Evolutionary conservation across 495 filamentous ascomycete species (phyloP).

Genomic region (Penicillium maclennaniae): DNA sequence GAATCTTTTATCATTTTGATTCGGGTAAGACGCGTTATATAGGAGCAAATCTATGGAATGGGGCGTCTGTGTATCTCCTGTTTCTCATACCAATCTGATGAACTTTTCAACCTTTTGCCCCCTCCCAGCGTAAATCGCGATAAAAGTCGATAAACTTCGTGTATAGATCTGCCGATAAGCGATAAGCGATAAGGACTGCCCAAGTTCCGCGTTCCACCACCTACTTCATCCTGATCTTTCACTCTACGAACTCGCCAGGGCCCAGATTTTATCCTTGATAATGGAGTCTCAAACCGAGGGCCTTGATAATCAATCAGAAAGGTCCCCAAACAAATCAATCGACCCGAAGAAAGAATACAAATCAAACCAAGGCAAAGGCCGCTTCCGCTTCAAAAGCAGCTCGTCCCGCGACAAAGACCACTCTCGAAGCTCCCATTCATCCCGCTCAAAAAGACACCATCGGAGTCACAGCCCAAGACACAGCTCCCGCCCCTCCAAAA

Average conservation of each 20-base stretch:
- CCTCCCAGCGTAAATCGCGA: neutral
- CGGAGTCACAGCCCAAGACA: constrained; percentile 19
- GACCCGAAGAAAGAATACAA: constrained; percentile 18
- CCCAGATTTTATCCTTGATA: neutral
- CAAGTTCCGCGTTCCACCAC: neutral
- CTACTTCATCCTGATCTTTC: neutral
- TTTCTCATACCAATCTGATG: neutral
- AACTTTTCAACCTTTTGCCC: neutral
- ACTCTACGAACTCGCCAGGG: neutral
- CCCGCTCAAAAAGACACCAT: constrained; percentile 4
- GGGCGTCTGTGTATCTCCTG: constrained; percentile 4
- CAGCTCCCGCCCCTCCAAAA: constrained; percentile 16
- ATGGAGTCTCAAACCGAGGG: neutral
- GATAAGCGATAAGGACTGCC: neutral
- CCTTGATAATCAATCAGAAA: neutral
- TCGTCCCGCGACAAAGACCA: constrained; percentile 29
- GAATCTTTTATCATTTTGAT: constrained; percentile 1
- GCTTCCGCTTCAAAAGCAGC: constrained; percentile 56
- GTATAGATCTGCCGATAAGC: neutral
- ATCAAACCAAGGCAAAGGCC: constrained; percentile 27
- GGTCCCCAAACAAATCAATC: neutral
- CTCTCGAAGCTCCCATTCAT: neutral
- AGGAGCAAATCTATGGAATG: neutral
- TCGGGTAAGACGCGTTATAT: neutral
- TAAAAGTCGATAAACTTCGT: too few relatives aligned